These are phyloP conservation scores for Lipomyces starkeyi DNA, from an alignment of 805 yeast species.

Conservation along the genomic window DNA sequence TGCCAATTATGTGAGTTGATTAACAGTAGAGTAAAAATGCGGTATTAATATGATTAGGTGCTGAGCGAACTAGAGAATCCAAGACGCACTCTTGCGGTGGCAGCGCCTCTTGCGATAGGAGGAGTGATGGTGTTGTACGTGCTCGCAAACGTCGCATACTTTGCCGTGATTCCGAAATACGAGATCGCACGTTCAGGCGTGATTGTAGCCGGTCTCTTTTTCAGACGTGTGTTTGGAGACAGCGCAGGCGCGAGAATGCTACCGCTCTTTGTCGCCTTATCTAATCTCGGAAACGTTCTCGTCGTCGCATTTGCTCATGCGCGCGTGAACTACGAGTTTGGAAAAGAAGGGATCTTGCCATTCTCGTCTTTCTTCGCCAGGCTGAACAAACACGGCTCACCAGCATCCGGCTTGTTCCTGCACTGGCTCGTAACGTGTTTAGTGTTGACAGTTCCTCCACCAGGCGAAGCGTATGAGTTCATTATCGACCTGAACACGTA, in stretches of 20 bases:
- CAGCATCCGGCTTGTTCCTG: conserved; percentile 54
- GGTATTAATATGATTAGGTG: not conserved
- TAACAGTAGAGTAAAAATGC: not conserved
- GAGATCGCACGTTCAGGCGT: conserved; percentile 60
- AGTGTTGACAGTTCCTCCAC: conserved; percentile 63
- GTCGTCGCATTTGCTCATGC: conserved; percentile 69
- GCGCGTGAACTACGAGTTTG: conserved; percentile 63
- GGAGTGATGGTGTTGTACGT: conserved; percentile 60
- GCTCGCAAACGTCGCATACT: conserved; percentile 63
- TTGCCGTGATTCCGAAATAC: conserved; percentile 55
- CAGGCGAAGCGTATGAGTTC: conserved; percentile 67
- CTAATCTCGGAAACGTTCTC: conserved; percentile 67
- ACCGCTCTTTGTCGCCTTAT: conserved; percentile 64
- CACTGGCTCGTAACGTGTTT: conserved; percentile 64
- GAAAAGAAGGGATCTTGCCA: conserved; percentile 58
- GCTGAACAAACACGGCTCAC: conserved; percentile 48
- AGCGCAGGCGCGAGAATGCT: conserved; percentile 56
- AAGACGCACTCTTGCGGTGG: conserved; percentile 59
- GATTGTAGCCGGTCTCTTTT: conserved; percentile 66
- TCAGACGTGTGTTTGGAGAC: conserved; percentile 63
- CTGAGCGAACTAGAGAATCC: conserved; percentile 65
- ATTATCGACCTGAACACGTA: conserved; percentile 67
- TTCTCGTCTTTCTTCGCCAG: conserved; percentile 55
- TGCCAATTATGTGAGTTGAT: conserved; percentile 58
- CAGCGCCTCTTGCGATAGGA: conserved; percentile 65